Conservation (phyloP, 2,329 filamentous ascomycete genomes). For the Epichloe sibirici region DNA sequence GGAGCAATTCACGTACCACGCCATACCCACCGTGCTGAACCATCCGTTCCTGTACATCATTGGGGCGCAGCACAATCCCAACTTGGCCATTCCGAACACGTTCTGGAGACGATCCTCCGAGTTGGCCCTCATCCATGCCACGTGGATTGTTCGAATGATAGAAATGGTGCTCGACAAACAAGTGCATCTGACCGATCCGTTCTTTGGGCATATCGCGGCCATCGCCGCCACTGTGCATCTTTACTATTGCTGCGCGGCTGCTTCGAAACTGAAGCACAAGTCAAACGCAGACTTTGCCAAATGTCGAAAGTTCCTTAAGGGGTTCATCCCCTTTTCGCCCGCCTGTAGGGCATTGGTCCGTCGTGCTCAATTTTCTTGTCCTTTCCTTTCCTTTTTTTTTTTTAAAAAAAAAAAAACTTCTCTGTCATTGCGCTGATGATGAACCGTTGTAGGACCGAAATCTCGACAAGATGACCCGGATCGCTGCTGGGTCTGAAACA, state of each 20-base stretch:
- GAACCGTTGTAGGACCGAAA: conserved; percentile 29
- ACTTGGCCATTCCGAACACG: conserved; percentile 38
- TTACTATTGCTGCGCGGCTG: conserved; percentile 40
- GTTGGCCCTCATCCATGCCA: conserved; percentile 36
- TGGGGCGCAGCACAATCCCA: conserved; percentile 37
- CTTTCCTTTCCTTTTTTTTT: too few relatives aligned
- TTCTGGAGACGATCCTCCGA: conserved; percentile 42
- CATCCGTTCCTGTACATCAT: conserved; percentile 42
- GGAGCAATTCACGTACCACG: conserved; percentile 40
- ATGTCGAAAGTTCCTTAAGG: conserved; percentile 35
- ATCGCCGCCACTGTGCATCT: conserved; percentile 41
- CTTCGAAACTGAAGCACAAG: conserved; percentile 35
- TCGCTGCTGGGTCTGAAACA: conserved; percentile 34
- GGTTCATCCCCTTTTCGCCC: conserved; percentile 33
- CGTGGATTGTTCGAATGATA: conserved; percentile 41
- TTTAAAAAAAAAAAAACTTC: too few relatives aligned
- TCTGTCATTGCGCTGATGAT: not conserved
- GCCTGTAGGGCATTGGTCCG: conserved; percentile 33
- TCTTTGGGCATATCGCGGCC: conserved; percentile 37
- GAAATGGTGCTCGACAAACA: conserved; percentile 41
- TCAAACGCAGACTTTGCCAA: conserved; percentile 40
- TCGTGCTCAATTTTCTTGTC: not conserved
- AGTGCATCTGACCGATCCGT: conserved; percentile 35
- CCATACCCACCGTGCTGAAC: conserved; percentile 37
- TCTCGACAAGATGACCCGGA: conserved; percentile 34